Evolutionary conservation across 1,139 yeast genomes (phyloP).

Genomic region (Zygoascus sp.): DNA sequence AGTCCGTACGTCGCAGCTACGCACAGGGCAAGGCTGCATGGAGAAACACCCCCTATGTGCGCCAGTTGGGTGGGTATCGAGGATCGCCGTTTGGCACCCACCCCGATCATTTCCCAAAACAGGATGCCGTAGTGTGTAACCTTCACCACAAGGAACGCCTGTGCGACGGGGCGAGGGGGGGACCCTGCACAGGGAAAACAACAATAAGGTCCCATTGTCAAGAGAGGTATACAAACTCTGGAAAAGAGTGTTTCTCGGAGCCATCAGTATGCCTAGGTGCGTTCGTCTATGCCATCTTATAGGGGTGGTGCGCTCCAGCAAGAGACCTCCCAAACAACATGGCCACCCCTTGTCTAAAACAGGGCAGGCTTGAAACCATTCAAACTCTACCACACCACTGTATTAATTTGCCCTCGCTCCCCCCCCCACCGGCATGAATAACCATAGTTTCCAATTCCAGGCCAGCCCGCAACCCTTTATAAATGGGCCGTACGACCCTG

Average conservation of each 20-base stretch:
- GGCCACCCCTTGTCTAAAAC: neutral
- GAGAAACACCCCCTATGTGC: no score
- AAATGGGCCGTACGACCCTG: neutral
- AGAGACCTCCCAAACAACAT: no score
- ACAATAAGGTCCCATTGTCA: neutral
- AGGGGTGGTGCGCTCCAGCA: no score
- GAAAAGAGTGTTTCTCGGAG: no score
- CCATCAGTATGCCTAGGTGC: no score
- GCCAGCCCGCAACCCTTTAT: neutral
- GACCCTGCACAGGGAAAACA: no score
- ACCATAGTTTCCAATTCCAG: constrained; percentile 2
- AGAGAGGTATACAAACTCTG: neutral
- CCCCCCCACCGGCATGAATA: constrained; percentile 2
- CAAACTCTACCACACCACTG: constrained; percentile 2
- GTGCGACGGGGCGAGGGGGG: no score
- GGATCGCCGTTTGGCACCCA: neutral
- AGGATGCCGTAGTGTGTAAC: neutral
- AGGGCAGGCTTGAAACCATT: constrained; percentile 1
- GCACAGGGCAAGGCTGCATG: no score
- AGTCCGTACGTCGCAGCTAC: no score
- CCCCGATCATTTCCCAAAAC: neutral
- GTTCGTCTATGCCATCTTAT: no score
- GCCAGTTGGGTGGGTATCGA: neutral
- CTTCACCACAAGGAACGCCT: neutral
- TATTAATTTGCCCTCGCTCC: neutral